Conservation (phyloP, 805 yeast species). For the Wickerhamomyces bovis region DNA sequence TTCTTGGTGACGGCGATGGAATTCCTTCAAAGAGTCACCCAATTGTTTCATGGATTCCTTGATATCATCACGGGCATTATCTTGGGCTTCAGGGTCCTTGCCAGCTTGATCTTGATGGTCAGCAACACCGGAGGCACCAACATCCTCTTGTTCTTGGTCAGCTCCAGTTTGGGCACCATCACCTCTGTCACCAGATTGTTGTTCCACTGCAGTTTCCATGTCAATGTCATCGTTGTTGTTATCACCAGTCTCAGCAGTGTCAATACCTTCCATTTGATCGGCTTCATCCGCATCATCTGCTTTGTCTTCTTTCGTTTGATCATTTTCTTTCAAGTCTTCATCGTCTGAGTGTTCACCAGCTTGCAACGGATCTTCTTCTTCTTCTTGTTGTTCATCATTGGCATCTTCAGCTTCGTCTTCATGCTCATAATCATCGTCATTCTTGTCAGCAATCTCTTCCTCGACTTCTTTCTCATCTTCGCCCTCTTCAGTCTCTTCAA, state of each 20-base stretch:
- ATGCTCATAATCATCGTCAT: slow-evolving; percentile 29
- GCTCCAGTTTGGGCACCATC: slow-evolving; percentile 55
- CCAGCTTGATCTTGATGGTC: slow-evolving; percentile 37
- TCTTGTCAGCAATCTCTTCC: slow-evolving; percentile 23
- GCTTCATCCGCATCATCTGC: slow-evolving; percentile 33
- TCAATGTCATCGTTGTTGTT: slow-evolving; percentile 41
- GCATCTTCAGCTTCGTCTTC: slow-evolving; percentile 25
- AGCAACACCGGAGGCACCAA: slow-evolving; percentile 62
- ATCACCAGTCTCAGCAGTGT: slow-evolving; percentile 41
- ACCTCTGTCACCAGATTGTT: slow-evolving; percentile 54
- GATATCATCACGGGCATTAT: slow-evolving; percentile 58
- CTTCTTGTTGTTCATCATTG: slow-evolving; percentile 25
- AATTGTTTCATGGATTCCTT: slow-evolving; percentile 77
- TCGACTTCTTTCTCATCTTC: slow-evolving; percentile 24
- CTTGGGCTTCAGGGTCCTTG: slow-evolving; percentile 36
- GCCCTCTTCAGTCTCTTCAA: slow-evolving; percentile 28
- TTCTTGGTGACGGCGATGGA: slow-evolving; percentile 84
- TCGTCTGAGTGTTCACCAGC: slow-evolving; percentile 29
- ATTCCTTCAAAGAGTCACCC: slow-evolving; percentile 89
- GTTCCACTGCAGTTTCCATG: slow-evolving; percentile 53
- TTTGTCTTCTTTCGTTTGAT: slow-evolving; percentile 15
- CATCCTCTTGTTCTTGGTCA: slow-evolving; percentile 54
- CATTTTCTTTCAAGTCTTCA: slow-evolving; percentile 26
- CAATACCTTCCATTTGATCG: slow-evolving; percentile 46
- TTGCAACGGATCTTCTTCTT: slow-evolving; percentile 27